Conservation (phyloP, 2,329 filamentous ascomycete genomes). For the Fusarium illudens region DNA sequence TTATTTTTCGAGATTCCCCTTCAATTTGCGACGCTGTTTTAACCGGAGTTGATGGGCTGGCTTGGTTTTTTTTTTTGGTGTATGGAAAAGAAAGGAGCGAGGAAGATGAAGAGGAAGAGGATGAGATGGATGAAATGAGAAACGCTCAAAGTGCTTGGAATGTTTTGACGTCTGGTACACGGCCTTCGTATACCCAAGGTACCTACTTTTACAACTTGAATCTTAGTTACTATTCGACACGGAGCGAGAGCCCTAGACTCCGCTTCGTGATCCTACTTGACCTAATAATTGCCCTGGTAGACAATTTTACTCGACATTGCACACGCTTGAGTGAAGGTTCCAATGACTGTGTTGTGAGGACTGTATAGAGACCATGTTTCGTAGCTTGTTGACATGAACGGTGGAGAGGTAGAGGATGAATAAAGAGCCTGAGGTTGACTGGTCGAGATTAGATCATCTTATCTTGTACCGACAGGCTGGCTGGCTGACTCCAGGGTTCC, state of each 20-base stretch:
- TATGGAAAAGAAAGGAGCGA: constrained; percentile 22
- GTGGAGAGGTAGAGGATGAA: background rate
- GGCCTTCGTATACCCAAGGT: constrained; percentile 18
- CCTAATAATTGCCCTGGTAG: constrained; percentile 47
- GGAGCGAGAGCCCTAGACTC: constrained; percentile 33
- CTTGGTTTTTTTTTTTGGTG: constrained; percentile 38
- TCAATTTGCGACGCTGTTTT: constrained; percentile 30
- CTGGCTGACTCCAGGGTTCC: background rate
- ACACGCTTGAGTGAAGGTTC: constrained; percentile 13
- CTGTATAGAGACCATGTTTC: background rate
- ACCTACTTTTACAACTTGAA: constrained; percentile 33
- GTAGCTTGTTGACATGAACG: background rate
- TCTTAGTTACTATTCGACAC: constrained; percentile 42
- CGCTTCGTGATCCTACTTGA: constrained; percentile 32
- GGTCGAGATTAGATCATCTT: background rate
- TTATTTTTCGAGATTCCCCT: constrained; percentile 33
- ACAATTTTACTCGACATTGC: constrained; percentile 47
- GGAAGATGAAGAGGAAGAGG: constrained; percentile 21
- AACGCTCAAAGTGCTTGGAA: constrained; percentile 36
- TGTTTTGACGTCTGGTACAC: constrained; percentile 32
- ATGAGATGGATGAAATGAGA: constrained; percentile 30
- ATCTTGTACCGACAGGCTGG: background rate
- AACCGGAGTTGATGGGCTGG: constrained; percentile 42
- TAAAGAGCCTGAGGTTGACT: background rate
- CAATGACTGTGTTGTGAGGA: background rate